Conservation (phyloP, 345 rosid species). For the Eucalyptus tenuipes region DNA sequence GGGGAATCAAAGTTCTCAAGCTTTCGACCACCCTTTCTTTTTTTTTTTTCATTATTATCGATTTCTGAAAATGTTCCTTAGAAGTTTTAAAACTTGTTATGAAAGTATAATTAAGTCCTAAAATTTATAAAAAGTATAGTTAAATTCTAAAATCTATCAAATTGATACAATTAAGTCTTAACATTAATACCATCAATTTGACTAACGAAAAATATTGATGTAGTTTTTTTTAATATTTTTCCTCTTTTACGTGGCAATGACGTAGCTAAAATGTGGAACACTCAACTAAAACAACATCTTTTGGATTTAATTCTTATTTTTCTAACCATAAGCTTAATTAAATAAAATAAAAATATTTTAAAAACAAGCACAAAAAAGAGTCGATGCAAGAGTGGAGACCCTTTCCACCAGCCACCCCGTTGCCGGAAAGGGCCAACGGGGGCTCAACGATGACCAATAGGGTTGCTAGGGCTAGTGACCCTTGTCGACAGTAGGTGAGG, state of each 20-base stretch:
- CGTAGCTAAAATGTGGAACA: no score
- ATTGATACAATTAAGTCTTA: accelerated
- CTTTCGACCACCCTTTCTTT: neutral
- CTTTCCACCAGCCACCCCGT: accelerated
- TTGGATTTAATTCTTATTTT: no score
- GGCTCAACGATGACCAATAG: accelerated
- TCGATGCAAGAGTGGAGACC: no score
- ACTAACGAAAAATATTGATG: accelerated
- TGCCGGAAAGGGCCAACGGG: accelerated
- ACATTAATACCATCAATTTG: accelerated
- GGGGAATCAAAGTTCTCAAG: neutral
- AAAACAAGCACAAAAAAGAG: no score
- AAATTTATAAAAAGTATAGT: accelerated
- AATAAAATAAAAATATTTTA: no score
- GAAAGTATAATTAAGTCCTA: accelerated
- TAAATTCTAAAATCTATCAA: no score
- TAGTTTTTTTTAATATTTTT: no score
- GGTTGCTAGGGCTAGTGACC: accelerated
- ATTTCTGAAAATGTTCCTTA: no score
- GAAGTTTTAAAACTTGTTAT: no score
- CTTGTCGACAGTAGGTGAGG: accelerated
- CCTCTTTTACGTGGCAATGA: accelerated
- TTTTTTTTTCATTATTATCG: no score
- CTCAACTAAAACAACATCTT: accelerated
- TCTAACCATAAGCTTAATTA: no score